Percentiles rank a stretch among this genome's conserved stretches.
Conservation (phyloP, 2,329 filamentous ascomycete species). For the Pseudogymnoascus sp. region DNA sequence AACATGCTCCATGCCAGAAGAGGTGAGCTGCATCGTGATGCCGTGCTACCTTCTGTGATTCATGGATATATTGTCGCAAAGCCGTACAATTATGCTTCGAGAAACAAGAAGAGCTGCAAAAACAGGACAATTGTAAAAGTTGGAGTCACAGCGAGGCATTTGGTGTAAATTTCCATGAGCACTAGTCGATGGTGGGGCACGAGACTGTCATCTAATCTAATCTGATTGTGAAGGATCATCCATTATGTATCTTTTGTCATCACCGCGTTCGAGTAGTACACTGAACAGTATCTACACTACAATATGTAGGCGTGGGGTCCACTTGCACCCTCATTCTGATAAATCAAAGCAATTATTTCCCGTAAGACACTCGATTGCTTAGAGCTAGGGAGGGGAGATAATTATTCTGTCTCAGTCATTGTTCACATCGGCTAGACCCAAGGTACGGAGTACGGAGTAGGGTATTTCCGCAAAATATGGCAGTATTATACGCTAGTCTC, state of each 20-base stretch:
- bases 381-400: not conserved
- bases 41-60: conserved; percentile 3
- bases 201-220: conserved; percentile 2
- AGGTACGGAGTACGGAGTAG: not conserved
- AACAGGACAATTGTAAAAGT: not conserved
- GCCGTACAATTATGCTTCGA: not conserved
- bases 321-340: not conserved
- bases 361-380: not conserved
- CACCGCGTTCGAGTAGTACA: not conserved
- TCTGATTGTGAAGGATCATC: conserved; percentile 1
- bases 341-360: not conserved
- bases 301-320: not conserved
- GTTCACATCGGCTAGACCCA: not conserved
- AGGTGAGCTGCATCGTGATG: conserved; percentile 19
- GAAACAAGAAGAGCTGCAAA: not conserved
- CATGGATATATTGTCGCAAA: conserved; percentile 2
- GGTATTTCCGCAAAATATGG: not conserved
- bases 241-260: not conserved
- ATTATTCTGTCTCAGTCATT: not conserved
- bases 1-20: conserved; percentile 15
- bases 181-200: conserved; percentile 6
- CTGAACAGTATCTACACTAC: not conserved
- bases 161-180: conserved; percentile 6
- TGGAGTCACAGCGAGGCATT: conserved; percentile 2
- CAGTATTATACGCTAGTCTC: not conserved